These are phyloP conservation scores for Coriaria nepalensis DNA, from an alignment of 306 rosid species.

Conservation along the genomic window DNA sequence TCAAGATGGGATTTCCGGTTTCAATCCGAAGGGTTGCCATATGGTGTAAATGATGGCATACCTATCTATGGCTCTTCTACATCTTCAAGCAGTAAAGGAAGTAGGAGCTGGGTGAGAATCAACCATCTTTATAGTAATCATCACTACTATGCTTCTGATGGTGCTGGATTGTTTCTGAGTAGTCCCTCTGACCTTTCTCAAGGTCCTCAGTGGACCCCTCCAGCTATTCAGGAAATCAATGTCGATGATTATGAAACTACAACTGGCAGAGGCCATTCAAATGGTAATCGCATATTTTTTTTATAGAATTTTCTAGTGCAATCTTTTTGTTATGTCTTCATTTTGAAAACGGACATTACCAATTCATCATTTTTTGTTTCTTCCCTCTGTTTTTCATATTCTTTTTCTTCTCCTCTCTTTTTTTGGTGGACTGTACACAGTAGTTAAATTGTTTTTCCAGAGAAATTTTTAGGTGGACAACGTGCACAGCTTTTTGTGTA, in stretches of 20 bases:
- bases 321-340: too few species aligned
- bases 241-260: conserved; percentile 48
- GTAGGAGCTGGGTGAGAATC: conserved; percentile 61
- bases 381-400: too few species aligned
- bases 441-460: too few species aligned
- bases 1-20: conserved; percentile 75
- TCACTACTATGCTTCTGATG: conserved; percentile 63
- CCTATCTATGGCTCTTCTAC: conserved; percentile 49
- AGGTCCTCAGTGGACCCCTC: conserved; percentile 70
- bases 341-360: too few species aligned
- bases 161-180: conserved; percentile 47
- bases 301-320: neutral
- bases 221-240: conserved; percentile 78
- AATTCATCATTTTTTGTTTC: too few species aligned
- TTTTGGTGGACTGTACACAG: too few species aligned
- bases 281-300: conserved; percentile 5
- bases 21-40: conserved; percentile 56
- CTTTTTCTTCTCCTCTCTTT: too few species aligned
- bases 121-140: conserved; percentile 50
- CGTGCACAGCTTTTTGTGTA: too few species aligned
- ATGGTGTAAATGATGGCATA: conserved; percentile 40
- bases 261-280: conserved; percentile 42
- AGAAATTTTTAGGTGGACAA: too few species aligned
- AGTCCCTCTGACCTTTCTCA: conserved; percentile 75
- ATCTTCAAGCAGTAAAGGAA: conserved; percentile 56